phyloP scores from a whole-genome alignment of 495 filamentous ascomycete species.

The Penicillium mononematosum region DNA sequence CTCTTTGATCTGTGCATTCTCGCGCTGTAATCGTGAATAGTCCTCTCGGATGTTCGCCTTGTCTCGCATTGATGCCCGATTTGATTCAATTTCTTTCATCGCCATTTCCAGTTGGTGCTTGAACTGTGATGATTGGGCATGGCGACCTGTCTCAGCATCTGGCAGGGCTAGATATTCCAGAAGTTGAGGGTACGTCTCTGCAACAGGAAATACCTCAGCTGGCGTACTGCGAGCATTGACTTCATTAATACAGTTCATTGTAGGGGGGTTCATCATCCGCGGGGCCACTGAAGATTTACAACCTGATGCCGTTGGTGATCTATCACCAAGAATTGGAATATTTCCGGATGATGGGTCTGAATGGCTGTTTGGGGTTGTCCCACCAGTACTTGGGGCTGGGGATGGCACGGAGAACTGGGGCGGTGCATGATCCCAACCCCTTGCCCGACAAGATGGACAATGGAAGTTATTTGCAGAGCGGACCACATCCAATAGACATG shows the following conservation, averaged over 20 bases:
- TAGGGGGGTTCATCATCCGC: neutral
- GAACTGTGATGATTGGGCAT: conserved; percentile 15
- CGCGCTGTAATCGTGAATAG: conserved; percentile 21
- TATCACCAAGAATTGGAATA: neutral
- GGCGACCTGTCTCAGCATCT: neutral
- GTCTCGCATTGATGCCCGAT: conserved; percentile 18
- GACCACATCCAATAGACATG: conserved; percentile 24
- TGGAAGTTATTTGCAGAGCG: conserved; percentile 18
- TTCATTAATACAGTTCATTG: conserved; percentile 3
- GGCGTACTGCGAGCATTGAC: conserved; percentile 6
- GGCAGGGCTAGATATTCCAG: conserved; percentile 12
- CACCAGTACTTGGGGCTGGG: conserved; percentile 15
- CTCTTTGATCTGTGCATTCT: conserved; percentile 26
- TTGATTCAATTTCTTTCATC: conserved; percentile 25
- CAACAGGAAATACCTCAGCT: conserved; percentile 10
- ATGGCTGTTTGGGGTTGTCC: conserved; percentile 15
- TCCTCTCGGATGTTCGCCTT: conserved; percentile 22
- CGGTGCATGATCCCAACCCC: conserved; percentile 28
- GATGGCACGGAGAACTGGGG: conserved; percentile 15
- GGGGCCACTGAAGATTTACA: neutral
- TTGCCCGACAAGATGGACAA: conserved; percentile 28
- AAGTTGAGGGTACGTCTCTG: conserved; percentile 19
- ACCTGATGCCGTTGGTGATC: neutral
- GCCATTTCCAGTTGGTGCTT: conserved; percentile 23
- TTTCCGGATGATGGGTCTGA: conserved; percentile 7